Conservation (phyloP, 768 basidiomycete genomes). For the Rhizopogon rudus region DNA sequence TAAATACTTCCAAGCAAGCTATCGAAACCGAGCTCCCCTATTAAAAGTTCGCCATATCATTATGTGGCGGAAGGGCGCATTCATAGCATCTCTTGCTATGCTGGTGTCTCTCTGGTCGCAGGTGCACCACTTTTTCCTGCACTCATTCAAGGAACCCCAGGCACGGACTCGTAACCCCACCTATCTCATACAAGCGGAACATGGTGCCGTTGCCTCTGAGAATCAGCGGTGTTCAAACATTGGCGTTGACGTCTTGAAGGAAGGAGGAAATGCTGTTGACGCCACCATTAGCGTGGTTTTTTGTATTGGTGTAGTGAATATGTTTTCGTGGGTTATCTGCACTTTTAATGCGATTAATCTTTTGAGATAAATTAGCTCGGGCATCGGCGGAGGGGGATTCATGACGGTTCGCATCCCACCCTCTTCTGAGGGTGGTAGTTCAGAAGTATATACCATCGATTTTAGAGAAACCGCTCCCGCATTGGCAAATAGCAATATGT, state of each 20-base stretch:
- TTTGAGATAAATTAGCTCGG: constrained; percentile 43
- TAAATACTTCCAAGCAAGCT: not conserved
- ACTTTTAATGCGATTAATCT: constrained; percentile 1
- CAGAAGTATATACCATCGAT: constrained; percentile 72
- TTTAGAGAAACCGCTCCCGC: constrained; percentile 87
- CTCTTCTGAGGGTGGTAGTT: constrained; percentile 30
- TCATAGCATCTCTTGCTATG: constrained; percentile 10
- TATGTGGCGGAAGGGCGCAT: constrained; percentile 10
- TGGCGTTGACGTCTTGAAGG: constrained; percentile 69
- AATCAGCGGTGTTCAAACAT: constrained; percentile 85
- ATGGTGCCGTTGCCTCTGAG: constrained; percentile 89
- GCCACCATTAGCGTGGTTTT: constrained; percentile 76
- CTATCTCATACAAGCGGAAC: constrained; percentile 54
- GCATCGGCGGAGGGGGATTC: constrained; percentile 86
- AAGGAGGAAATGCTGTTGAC: constrained; percentile 90
- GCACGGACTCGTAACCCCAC: constrained; percentile 40
- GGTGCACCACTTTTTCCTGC: not conserved
- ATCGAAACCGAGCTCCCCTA: not conserved
- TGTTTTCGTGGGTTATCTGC: constrained; percentile 68
- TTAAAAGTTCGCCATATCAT: not conserved
- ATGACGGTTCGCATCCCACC: constrained; percentile 80
- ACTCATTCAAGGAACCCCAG: not conserved
- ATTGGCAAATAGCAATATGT: constrained; percentile 75
- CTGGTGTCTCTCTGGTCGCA: constrained; percentile 1
- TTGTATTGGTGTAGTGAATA: constrained; percentile 81